Percentiles rank a stretch among this genome's conserved stretches.
Conservation (phyloP, 331 rosid genomes). For the Telfairia occidentalis region DNA sequence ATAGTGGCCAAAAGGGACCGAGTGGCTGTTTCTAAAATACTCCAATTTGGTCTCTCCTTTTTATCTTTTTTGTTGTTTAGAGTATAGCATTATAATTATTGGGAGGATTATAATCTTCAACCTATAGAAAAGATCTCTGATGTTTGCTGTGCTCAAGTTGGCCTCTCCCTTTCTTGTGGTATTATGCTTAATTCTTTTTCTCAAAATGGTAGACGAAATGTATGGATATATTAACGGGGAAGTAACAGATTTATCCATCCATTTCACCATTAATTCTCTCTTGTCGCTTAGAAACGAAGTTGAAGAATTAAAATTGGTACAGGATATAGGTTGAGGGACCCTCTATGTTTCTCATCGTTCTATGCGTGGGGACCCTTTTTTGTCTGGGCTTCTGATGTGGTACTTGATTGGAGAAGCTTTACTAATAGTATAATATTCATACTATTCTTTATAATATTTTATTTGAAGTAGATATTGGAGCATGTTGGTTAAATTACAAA, state of each 20-base stretch:
- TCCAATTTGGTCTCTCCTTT: neutral
- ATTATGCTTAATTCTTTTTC: neutral
- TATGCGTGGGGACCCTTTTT: neutral
- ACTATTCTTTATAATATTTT: neutral
- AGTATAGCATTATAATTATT: neutral
- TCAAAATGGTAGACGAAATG: neutral
- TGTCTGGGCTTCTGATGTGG: neutral
- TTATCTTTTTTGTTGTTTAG: neutral
- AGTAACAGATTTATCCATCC: neutral
- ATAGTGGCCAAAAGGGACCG: constrained; percentile 11
- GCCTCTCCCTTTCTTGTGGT: neutral
- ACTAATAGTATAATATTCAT: neutral
- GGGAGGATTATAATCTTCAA: neutral
- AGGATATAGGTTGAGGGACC: neutral
- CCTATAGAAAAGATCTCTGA: neutral
- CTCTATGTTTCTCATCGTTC: neutral
- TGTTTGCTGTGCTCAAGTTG: neutral
- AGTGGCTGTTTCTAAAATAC: constrained; percentile 3
- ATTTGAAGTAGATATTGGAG: neutral
- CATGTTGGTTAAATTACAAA: neutral
- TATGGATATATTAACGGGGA: neutral
- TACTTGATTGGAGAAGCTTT: neutral
- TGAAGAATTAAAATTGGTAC: neutral
- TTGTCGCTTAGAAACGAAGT: constrained; percentile 1
- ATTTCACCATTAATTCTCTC: neutral